Conservation (phyloP, 2,329 filamentous ascomycete species). For the Botrytis byssoidea region DNA sequence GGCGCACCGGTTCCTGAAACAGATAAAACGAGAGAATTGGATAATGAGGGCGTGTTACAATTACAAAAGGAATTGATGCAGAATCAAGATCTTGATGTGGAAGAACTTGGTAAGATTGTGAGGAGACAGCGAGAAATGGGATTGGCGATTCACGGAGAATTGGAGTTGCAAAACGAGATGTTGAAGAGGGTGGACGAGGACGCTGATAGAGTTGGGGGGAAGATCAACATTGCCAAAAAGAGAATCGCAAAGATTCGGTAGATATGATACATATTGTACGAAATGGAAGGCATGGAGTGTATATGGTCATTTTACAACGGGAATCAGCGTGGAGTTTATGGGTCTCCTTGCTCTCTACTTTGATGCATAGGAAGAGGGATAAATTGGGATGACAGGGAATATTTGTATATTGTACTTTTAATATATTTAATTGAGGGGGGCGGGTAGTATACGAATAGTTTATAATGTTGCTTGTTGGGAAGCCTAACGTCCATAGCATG, state of each 20-base stretch:
- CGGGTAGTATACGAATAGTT: not conserved
- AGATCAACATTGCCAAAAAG: constrained; percentile 73
- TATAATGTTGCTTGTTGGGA: not conserved
- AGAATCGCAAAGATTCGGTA: constrained; percentile 60
- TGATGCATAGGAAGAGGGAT: not conserved
- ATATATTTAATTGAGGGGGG: not conserved
- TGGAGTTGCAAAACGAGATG: constrained; percentile 69
- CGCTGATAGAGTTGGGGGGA: constrained; percentile 62
- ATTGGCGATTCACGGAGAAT: constrained; percentile 70
- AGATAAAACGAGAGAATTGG: constrained; percentile 71
- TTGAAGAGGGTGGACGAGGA: constrained; percentile 66
- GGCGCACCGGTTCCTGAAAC: constrained; percentile 74
- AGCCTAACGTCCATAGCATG: not conserved
- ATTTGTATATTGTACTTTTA: constrained; percentile 12
- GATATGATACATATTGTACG: not conserved
- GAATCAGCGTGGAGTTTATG: constrained; percentile 2
- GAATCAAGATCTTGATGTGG: constrained; percentile 72
- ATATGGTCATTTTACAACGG: not conserved
- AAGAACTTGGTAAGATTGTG: constrained; percentile 66
- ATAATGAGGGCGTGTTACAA: constrained; percentile 71
- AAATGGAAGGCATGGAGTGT: not conserved
- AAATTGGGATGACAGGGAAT: not conserved
- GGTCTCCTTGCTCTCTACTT: constrained; percentile 6
- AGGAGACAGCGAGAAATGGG: constrained; percentile 75
- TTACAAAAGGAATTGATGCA: constrained; percentile 72